Evolutionary conservation across 345 rosid genomes (phyloP).

Genomic region (Heritiera fomes): DNA sequence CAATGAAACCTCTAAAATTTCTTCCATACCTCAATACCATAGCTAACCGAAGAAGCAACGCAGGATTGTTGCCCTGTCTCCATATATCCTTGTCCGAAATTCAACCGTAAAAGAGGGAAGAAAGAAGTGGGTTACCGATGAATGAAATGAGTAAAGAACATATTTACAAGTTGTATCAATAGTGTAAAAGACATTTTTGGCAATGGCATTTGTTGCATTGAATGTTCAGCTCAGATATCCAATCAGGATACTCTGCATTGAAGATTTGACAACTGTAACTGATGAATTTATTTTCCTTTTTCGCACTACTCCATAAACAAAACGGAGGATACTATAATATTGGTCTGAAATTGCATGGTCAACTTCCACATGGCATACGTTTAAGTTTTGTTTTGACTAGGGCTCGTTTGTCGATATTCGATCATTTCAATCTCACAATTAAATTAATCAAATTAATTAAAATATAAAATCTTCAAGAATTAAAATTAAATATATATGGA

Average conservation of each 20-base stretch:
- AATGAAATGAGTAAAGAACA: too few relatives aligned
- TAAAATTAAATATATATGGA: too few relatives aligned
- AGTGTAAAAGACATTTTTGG: neutral
- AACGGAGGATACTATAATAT: too few relatives aligned
- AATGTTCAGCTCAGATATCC: neutral
- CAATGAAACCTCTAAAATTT: neutral
- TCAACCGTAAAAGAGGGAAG: neutral
- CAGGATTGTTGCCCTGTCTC: constrained; percentile 5
- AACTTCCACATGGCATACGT: too few relatives aligned
- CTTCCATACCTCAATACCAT: constrained; percentile 2
- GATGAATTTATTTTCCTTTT: too few relatives aligned
- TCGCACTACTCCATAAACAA: too few relatives aligned
- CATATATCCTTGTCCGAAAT: neutral
- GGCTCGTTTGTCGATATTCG: too few relatives aligned
- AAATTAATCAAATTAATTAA: too few relatives aligned
- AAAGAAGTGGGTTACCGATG: neutral
- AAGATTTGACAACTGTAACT: neutral
- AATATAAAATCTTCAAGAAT: too few relatives aligned
- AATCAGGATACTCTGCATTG: neutral
- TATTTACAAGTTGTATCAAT: neutral
- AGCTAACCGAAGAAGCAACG: neutral
- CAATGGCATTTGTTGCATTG: neutral
- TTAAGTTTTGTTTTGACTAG: neutral
- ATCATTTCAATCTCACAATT: too few relatives aligned
- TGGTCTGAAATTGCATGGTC: too few relatives aligned